Base-by-base conservation (phyloP, 1,284 basidiomycete species). In the Erythrobasidium hasegawianum region DNA sequence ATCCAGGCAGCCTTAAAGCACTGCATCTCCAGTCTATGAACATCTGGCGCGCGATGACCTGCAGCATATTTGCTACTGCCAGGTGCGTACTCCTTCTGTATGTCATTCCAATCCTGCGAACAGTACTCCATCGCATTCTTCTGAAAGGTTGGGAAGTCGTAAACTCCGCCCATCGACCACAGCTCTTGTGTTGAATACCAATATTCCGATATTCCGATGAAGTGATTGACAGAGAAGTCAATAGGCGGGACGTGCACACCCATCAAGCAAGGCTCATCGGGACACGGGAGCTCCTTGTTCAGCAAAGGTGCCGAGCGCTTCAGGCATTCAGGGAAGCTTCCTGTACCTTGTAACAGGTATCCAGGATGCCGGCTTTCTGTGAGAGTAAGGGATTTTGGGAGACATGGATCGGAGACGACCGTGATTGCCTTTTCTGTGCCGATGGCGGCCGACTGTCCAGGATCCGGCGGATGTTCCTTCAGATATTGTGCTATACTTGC, bases 1-100 rank as follows among this genome's bases (percentile, higher is more conserved):
- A 99, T 85, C 96, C 96, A 99, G 1, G 95, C 94, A 0, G 95
- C 92, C 77, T 99, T 99, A 86, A 99, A 98, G 77, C 96, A 98
- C 76, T 99, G 96, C 87, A 95, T 90, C 79, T 95, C 85, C 68
- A 98, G 79, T 38, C 95, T 84, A 40, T 87, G 84, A 41, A 89
- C 78, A 75, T 94, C 91, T 59, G 96, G 86, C 73, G 78, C 59
- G 82, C 81, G 3, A 41, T 57, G 59, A 11, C 62, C 62, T 10
- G 45, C 29, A 14, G 13, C n/a, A 67, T 39, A 80, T 76, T 64
- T 77, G 73, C 69, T 53, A 79, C 80, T 11, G 80, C 83, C 64
- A 77, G 75, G 71, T 86, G 59, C 85, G 73, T 94, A 86, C 71
- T 88, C 82, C 26, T 78, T 72, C 72, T 90, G 78, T 61, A 97